Evolutionary conservation across 192 early-diverging fungal genomes (phyloP).

Genomic region (Backusella macrospora): DNA sequence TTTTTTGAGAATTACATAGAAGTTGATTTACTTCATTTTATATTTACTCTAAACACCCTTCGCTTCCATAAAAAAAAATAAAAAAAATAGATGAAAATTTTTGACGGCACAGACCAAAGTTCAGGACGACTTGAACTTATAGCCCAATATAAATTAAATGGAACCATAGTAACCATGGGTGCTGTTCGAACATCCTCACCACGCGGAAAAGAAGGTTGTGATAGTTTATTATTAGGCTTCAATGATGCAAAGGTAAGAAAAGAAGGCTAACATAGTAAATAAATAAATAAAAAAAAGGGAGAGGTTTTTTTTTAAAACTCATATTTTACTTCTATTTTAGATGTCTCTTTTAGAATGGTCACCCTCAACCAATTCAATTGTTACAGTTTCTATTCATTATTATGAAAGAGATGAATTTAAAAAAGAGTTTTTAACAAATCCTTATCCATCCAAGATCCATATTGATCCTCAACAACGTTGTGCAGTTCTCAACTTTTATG

Average conservation of each 20-base stretch:
- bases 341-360: slow-evolving; percentile 93
- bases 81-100: slow-evolving; percentile 27
- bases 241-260: slow-evolving; percentile 78
- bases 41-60: too few species aligned
- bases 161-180: slow-evolving; percentile 71
- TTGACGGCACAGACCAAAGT: slow-evolving; percentile 20
- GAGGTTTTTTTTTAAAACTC: too few species aligned
- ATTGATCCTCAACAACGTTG: slow-evolving; percentile 90
- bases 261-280: too few species aligned
- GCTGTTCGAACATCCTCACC: slow-evolving; percentile 66
- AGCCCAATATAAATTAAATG: slow-evolving; percentile 65
- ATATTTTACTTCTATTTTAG: slow-evolving; percentile 43
- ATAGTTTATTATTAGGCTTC: slow-evolving; percentile 78
- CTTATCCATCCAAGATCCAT: slow-evolving; percentile 63
- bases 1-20: too few species aligned
- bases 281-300: too few species aligned
- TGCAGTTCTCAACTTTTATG: slow-evolving; percentile 86
- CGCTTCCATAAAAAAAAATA: slow-evolving; percentile 20
- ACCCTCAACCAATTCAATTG: slow-evolving; percentile 67
- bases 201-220: slow-evolving; percentile 63
- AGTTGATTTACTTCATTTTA: too few species aligned
- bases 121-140: slow-evolving; percentile 66
- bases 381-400: slow-evolving; percentile 95
- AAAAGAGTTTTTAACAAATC: slow-evolving; percentile 69
- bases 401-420: slow-evolving; percentile 93